These are phyloP conservation scores for Neofusicoccum cordaticola DNA, from an alignment of 2,329 filamentous ascomycete species.

Conservation along the genomic window DNA sequence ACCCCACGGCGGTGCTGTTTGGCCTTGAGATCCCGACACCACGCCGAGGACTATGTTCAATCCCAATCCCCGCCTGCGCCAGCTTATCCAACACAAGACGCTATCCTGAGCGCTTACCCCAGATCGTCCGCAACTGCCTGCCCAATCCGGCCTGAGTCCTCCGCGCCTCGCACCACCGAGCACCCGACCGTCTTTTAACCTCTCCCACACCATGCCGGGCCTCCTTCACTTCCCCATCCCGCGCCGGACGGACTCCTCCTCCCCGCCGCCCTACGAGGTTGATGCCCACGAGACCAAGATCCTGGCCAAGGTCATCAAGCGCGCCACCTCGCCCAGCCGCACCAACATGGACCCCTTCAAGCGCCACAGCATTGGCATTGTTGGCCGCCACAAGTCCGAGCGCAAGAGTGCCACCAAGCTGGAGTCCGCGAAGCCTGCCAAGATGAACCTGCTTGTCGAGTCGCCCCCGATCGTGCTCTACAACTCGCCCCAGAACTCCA, in stretches of 20 bases:
- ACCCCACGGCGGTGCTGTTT: not conserved
- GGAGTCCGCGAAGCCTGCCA: constrained; percentile 45
- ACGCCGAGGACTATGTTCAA: constrained; percentile 14
- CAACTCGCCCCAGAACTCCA: constrained; percentile 69
- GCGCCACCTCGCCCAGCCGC: constrained; percentile 14
- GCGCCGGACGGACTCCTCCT: constrained; percentile 4
- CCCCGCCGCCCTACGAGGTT: constrained; percentile 14
- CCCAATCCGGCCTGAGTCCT: not conserved
- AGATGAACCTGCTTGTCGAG: constrained; percentile 67
- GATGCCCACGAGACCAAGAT: constrained; percentile 6
- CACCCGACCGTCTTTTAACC: not conserved
- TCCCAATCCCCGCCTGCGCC: constrained; percentile 5
- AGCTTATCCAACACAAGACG: constrained; percentile 16
- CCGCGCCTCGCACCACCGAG: not conserved
- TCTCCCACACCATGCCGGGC: constrained; percentile 7
- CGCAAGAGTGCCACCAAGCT: constrained; percentile 34
- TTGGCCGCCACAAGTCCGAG: constrained; percentile 27
- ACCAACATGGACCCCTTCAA: constrained; percentile 37
- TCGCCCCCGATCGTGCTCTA: constrained; percentile 85
- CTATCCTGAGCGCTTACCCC: constrained; percentile 8
- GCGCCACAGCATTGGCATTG: constrained; percentile 32
- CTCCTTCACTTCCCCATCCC: constrained; percentile 18
- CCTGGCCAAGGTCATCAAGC: constrained; percentile 17
- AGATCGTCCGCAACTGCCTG: constrained; percentile 8
- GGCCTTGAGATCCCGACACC: not conserved